Evolutionary conservation across 176 grass and related monocot genomes (phyloP).

Genomic region (Microstegium vimineum): DNA sequence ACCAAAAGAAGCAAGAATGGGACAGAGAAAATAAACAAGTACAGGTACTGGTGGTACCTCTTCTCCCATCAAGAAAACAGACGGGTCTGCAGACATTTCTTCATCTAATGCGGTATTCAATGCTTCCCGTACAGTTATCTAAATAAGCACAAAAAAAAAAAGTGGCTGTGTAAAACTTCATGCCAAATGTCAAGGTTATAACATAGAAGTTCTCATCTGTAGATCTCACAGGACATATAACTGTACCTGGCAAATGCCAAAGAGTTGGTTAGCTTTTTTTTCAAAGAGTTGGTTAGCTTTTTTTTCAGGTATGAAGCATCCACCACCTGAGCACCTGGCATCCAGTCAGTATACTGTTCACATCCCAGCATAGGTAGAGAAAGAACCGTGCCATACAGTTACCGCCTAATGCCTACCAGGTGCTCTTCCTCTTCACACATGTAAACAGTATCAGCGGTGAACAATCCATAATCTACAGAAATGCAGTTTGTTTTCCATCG

Average conservation of each 20-base stretch:
- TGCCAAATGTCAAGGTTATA: background rate
- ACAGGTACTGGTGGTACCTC: conserved; percentile 37
- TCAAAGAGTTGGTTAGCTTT: background rate
- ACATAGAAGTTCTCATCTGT: background rate
- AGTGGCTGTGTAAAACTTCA: conserved; percentile 5
- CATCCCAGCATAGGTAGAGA: background rate
- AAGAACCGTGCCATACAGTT: background rate
- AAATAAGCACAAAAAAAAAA: conserved; percentile 23
- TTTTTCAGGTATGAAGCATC: background rate
- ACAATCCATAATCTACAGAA: background rate
- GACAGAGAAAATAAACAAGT: background rate
- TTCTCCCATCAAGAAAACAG: conserved; percentile 95
- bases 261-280: background rate
- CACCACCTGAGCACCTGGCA: background rate
- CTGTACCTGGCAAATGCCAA: no score
- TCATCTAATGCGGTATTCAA: conserved; percentile 81
- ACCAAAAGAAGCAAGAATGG: background rate
- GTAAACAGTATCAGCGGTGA: background rate
- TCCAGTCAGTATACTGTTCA: background rate
- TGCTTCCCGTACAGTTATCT: conserved; percentile 84
- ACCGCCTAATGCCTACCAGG: no score
- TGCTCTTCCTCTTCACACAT: background rate
- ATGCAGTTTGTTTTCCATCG: background rate
- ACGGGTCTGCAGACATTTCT: conserved; percentile 90
- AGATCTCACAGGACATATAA: background rate